These are phyloP conservation scores for Pythium grandisporangium DNA, from an alignment of 352 stramenopile species.

Conservation along the genomic window DNA sequence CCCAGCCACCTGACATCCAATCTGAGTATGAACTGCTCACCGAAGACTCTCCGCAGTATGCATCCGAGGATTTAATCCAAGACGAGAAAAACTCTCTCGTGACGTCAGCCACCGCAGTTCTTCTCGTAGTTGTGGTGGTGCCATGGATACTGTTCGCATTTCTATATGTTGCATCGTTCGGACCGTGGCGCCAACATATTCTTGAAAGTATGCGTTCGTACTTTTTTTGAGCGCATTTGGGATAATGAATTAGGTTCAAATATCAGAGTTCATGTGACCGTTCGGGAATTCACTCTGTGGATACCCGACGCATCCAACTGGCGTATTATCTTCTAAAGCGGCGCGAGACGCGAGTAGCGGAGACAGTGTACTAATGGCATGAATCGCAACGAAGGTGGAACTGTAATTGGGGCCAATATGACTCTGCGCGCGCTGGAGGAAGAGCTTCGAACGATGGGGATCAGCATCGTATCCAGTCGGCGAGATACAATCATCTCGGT, in stretches of 20 bases:
- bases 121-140: constrained; percentile 15
- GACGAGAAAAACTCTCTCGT: constrained; percentile 7
- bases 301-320: too few relatives aligned
- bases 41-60: constrained; percentile 20
- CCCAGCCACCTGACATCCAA: constrained; percentile 4
- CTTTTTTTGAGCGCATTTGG: too few relatives aligned
- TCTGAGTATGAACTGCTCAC: constrained; percentile 12
- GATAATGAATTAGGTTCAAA: too few relatives aligned
- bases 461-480: constrained; percentile 57
- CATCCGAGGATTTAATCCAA: constrained; percentile 12
- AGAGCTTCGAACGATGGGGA: constrained; percentile 74
- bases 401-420: too few relatives aligned
- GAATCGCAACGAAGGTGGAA: too few relatives aligned
- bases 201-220: constrained; percentile 7
- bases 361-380: too few relatives aligned
- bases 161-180: constrained; percentile 9
- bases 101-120: constrained; percentile 8
- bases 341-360: too few relatives aligned
- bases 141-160: constrained; percentile 23
- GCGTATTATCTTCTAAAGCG: too few relatives aligned
- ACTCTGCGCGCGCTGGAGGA: constrained; percentile 57
- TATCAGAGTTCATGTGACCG: too few relatives aligned
- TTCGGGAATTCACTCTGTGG: too few relatives aligned
- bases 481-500: constrained; percentile 74
- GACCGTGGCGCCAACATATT: too few relatives aligned